Conservation (phyloP, 108 stramenopile genomes). For the Cyclostephanos tholiformis region DNA sequence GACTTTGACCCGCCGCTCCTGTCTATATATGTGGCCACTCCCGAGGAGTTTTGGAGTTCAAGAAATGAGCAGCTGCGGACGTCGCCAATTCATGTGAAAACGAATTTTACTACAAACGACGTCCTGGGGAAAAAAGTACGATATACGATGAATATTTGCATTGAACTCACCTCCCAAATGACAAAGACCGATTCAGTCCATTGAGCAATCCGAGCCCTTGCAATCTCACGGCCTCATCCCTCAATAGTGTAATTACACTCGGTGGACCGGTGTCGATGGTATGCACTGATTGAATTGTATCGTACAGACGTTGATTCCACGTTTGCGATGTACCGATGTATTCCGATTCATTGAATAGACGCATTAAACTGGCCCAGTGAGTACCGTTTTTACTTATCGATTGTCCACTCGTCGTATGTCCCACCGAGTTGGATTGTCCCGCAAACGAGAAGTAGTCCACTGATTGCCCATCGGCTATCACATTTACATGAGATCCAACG, state of each 20-base stretch:
- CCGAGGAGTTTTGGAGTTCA: not conserved
- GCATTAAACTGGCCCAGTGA: constrained; percentile 11
- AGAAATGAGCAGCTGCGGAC: constrained; percentile 12
- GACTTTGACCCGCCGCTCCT: constrained; percentile 9
- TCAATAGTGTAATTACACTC: constrained; percentile 4
- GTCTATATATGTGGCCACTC: not conserved
- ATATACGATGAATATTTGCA: not conserved
- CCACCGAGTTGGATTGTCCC: constrained; percentile 16
- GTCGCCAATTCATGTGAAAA: not conserved
- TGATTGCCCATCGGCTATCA: not conserved
- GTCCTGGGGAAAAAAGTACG: not conserved
- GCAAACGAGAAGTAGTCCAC: constrained; percentile 15
- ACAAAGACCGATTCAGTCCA: constrained; percentile 11
- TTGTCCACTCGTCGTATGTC: not conserved
- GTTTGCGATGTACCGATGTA: not conserved
- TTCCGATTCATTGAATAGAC: not conserved
- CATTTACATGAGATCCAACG: not conserved
- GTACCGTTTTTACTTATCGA: constrained; percentile 5
- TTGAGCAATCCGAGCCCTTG: constrained; percentile 8
- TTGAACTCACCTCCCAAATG: constrained; percentile 9
- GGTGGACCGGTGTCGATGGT: not conserved
- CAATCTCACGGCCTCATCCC: constrained; percentile 5
- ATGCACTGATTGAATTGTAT: constrained; percentile 15
- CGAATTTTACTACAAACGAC: no score
- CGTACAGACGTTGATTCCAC: not conserved